phyloP scores from a whole-genome alignment of 2,329 filamentous ascomycete species.

The Sporothrix brasiliensis region DNA sequence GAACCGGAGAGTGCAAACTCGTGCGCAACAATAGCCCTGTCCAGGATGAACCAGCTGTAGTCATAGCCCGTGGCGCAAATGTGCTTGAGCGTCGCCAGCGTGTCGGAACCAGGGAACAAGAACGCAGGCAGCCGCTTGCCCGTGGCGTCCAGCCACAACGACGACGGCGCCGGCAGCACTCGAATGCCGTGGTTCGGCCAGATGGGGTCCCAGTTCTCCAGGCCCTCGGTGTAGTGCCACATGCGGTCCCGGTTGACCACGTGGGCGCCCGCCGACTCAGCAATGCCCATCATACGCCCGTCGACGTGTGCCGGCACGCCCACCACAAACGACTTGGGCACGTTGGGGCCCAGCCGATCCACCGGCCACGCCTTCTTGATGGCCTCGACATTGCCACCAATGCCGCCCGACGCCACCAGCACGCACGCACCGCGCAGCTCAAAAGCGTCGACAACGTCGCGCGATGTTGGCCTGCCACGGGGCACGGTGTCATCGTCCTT shows the following conservation, averaged over 20 bases:
- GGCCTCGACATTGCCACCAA: conserved; percentile 63
- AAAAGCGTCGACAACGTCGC: conserved; percentile 54
- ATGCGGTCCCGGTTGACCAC: conserved; percentile 65
- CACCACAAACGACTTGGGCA: conserved; percentile 60
- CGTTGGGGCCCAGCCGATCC: conserved; percentile 58
- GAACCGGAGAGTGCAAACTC: conserved; percentile 66
- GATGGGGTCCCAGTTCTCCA: conserved; percentile 64
- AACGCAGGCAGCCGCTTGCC: conserved; percentile 61
- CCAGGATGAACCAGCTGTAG: conserved; percentile 65
- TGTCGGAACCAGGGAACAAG: conserved; percentile 61
- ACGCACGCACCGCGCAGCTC: conserved; percentile 58
- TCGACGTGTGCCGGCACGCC: conserved; percentile 67
- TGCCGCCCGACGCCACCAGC: conserved; percentile 60
- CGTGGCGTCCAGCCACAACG: conserved; percentile 64
- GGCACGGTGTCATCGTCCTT: conserved; percentile 51
- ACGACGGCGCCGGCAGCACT: conserved; percentile 62
- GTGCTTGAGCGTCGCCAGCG: conserved; percentile 59
- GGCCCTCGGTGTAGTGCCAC: conserved; percentile 68
- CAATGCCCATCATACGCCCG: conserved; percentile 63
- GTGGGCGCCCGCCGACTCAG: conserved; percentile 55
- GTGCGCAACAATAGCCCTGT: conserved; percentile 61
- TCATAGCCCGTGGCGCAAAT: conserved; percentile 64
- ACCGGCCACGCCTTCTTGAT: conserved; percentile 62
- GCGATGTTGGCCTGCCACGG: conserved; percentile 57
- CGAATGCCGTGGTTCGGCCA: conserved; percentile 65